Conservation (phyloP, 495 filamentous ascomycete species). For the Hyaloscypha finlandica region DNA sequence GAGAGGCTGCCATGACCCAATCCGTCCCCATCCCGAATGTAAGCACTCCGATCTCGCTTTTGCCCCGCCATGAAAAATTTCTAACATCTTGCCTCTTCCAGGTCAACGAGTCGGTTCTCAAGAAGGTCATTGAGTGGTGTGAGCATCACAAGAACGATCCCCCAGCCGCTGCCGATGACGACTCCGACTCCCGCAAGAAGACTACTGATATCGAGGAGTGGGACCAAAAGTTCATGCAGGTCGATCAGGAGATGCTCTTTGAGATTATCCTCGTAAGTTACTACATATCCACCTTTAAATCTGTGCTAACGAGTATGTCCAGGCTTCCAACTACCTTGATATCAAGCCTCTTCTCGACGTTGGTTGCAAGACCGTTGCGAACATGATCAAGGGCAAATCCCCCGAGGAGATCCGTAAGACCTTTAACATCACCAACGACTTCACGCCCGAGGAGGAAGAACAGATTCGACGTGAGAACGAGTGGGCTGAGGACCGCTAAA, state of each 20-base stretch:
- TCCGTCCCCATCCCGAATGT: conserved; percentile 88
- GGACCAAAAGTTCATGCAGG: conserved; percentile 99
- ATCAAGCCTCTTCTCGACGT: conserved; percentile 83
- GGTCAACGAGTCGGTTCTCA: conserved; percentile 91
- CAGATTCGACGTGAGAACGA: conserved; percentile 83
- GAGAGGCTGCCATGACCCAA: conserved; percentile 62
- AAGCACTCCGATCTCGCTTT: conserved; percentile 36
- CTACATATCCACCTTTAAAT: background rate
- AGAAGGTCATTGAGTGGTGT: conserved; percentile 98
- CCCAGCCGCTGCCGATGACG: conserved; percentile 72
- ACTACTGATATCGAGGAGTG: conserved; percentile 98
- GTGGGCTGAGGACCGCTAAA: conserved; percentile 74
- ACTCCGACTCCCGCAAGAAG: conserved; percentile 94
- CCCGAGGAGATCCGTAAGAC: conserved; percentile 82
- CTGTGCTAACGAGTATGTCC: conserved; percentile 1
- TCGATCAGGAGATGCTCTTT: conserved; percentile 99
- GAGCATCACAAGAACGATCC: conserved; percentile 90
- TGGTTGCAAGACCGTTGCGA: conserved; percentile 82
- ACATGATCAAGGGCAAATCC: conserved; percentile 87
- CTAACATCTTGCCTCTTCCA: conserved; percentile 35
- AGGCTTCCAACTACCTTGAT: conserved; percentile 78
- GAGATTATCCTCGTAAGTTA: conserved; percentile 92
- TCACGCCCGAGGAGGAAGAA: conserved; percentile 80
- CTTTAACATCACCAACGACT: conserved; percentile 84
- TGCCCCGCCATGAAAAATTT: background rate